Conservation (phyloP, 2,329 filamentous ascomycete genomes). For the Trichoderma koningii region DNA sequence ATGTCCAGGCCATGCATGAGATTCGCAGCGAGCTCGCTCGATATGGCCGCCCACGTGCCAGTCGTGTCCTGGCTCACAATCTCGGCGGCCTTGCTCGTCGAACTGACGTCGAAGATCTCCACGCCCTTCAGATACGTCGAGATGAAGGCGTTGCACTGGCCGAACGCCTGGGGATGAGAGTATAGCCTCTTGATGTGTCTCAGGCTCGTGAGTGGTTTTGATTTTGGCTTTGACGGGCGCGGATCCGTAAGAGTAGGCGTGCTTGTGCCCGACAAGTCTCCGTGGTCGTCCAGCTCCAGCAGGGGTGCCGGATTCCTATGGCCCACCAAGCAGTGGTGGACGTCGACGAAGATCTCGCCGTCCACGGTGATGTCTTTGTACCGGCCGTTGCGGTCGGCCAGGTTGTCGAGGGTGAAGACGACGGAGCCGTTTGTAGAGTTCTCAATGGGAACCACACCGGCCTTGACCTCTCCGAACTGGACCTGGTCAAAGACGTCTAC, state of each 20-base stretch:
- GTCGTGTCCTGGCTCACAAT: slow-evolving; percentile 63
- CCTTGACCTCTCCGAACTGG: slow-evolving; percentile 63
- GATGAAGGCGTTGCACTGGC: slow-evolving; percentile 82
- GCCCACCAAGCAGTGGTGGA: slow-evolving; percentile 85
- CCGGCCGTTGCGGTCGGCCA: slow-evolving; percentile 69
- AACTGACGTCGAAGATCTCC: slow-evolving; percentile 82
- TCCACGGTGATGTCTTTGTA: slow-evolving; percentile 74
- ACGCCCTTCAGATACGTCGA: slow-evolving; percentile 66
- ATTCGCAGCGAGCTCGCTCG: slow-evolving; percentile 71
- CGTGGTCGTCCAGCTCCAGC: slow-evolving; percentile 38
- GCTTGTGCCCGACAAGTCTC: slow-evolving; percentile 47
- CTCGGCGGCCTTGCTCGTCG: slow-evolving; percentile 82
- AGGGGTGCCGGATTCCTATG: slow-evolving; percentile 37
- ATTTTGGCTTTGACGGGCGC: slow-evolving; percentile 47
- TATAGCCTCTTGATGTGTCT: slow-evolving; percentile 74
- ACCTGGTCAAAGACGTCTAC: slow-evolving; percentile 79
- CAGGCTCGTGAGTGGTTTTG: slow-evolving; percentile 54
- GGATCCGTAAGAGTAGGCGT: slow-evolving; percentile 54
- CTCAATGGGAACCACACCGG: slow-evolving; percentile 90
- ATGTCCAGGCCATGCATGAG: slow-evolving; percentile 68
- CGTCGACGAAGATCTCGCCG: slow-evolving; percentile 81
- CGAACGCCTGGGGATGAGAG: slow-evolving; percentile 94
- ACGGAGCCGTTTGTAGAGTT: slow-evolving; percentile 96
- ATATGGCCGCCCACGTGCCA: slow-evolving; percentile 73
- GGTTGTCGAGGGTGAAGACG: slow-evolving; percentile 83